Conservation (phyloP, 148 eudicot species). For the Hydrangea macrophylla region DNA sequence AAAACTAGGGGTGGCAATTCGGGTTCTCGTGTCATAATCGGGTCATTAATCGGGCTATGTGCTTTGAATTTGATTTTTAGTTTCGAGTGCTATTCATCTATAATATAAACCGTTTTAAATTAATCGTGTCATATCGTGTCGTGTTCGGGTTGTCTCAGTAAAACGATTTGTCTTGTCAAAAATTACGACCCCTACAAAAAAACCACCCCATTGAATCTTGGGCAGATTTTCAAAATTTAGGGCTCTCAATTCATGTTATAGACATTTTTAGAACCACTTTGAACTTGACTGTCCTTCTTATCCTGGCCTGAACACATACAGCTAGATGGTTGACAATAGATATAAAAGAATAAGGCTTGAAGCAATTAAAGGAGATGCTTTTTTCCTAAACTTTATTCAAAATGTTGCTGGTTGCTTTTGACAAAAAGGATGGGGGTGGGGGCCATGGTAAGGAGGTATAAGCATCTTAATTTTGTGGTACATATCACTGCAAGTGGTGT, state of each 20-base stretch:
- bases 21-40: too few species aligned
- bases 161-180: too few species aligned
- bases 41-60: too few species aligned
- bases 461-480: conserved; percentile 19
- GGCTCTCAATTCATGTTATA: background rate
- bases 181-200: too few species aligned
- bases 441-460: conserved; percentile 4
- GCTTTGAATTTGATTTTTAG: too few species aligned
- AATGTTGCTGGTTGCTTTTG: conserved; percentile 26
- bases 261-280: background rate
- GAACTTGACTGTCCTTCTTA: conserved; percentile 7
- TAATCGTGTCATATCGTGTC: too few species aligned
- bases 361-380: conserved; percentile 41
- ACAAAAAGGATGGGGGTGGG: conserved; percentile 31
- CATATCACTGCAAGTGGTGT: background rate
- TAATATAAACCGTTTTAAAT: too few species aligned
- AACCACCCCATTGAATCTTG: too few species aligned
- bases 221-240: too few species aligned
- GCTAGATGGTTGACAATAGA: conserved; percentile 33
- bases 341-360: conserved; percentile 25
- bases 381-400: conserved; percentile 32
- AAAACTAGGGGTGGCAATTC: too few species aligned
- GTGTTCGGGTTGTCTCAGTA: too few species aligned
- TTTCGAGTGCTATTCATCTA: too few species aligned
- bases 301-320: conserved; percentile 15